Percentiles rank a stretch among this genome's conserved stretches.
These are phyloP conservation scores for Cladorrhinum sp. DNA, from an alignment of 2,329 filamentous ascomycete genomes.

Conservation along the genomic window DNA sequence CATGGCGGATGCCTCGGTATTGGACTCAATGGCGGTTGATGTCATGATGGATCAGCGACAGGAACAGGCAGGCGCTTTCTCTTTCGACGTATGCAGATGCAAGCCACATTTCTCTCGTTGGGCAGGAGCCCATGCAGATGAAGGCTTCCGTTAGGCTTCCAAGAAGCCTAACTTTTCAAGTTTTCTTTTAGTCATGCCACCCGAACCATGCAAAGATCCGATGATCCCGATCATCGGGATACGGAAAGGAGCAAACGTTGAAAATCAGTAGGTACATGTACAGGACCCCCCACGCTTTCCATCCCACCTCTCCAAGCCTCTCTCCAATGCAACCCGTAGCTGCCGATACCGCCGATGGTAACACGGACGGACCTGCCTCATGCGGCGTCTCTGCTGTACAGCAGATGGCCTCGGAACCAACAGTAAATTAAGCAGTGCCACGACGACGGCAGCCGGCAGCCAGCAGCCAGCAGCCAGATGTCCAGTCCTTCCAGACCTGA, in stretches of 20 bases:
- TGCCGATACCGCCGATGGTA: background rate
- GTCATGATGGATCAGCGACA: too few species aligned
- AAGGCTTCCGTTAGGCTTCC: too few species aligned
- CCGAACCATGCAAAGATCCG: background rate
- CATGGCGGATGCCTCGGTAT: background rate
- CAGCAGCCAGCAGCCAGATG: too few species aligned
- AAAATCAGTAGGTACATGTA: background rate
- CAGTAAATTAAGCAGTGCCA: conserved; percentile 2
- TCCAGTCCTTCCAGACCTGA: background rate
- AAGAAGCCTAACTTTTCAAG: too few species aligned
- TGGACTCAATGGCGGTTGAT: too few species aligned
- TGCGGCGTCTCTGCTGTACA: background rate
- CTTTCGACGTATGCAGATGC: too few species aligned
- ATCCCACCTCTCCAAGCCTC: too few species aligned
- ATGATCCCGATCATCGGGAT: background rate
- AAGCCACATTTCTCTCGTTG: too few species aligned
- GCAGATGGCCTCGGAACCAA: conserved; percentile 4
- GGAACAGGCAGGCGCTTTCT: background rate
- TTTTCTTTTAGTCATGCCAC: background rate
- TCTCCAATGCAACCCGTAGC: too few species aligned
- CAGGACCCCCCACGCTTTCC: too few species aligned
- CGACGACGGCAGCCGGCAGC: background rate
- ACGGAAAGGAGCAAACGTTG: conserved; percentile 9
- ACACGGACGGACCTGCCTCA: background rate
- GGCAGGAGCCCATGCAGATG: too few species aligned